These are phyloP conservation scores for Umbelopsis sp. DNA, from an alignment of 371 early-diverging fungal genomes.

Conservation along the genomic window DNA sequence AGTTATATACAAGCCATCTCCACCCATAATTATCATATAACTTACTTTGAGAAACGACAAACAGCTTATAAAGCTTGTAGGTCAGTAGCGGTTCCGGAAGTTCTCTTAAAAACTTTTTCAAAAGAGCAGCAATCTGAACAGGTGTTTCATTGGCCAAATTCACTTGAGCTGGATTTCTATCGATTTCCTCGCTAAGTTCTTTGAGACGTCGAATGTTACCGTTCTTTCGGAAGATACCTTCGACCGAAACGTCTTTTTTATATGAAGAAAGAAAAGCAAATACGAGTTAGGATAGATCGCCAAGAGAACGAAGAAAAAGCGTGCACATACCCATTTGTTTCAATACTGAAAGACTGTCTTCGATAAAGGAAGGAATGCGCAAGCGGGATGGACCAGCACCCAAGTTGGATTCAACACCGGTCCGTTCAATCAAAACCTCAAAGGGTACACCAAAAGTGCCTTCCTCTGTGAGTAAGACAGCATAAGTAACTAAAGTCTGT, in stretches of 20 bases:
- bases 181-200: slow-evolving; percentile 70
- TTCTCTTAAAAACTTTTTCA: slow-evolving; percentile 94
- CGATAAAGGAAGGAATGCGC: slow-evolving; percentile 85
- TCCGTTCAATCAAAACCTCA: slow-evolving; percentile 39
- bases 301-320: neutral
- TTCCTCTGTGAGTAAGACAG: slow-evolving; percentile 54
- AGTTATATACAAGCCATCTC: too few relatives aligned
- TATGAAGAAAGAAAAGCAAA: slow-evolving; percentile 16
- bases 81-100: slow-evolving; percentile 95
- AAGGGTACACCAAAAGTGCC: slow-evolving; percentile 55
- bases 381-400: slow-evolving; percentile 78
- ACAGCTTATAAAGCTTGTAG: slow-evolving; percentile 80
- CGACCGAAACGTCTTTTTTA: slow-evolving; percentile 77
- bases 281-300: neutral
- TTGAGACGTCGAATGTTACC: slow-evolving; percentile 92
- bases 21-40: neutral
- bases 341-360: slow-evolving; percentile 78
- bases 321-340: slow-evolving; percentile 68
- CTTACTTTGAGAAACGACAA: slow-evolving; percentile 69
- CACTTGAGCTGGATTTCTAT: slow-evolving; percentile 65
- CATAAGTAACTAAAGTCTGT: neutral
- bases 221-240: slow-evolving; percentile 97
- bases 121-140: slow-evolving; percentile 91
- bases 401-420: slow-evolving; percentile 81
- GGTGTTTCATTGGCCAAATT: slow-evolving; percentile 73